Evolutionary conservation across 2,329 filamentous ascomycete species (phyloP), one percentile per base, ranked within the genome.

Genomic region (Amesomyces nigricolor): DNA sequence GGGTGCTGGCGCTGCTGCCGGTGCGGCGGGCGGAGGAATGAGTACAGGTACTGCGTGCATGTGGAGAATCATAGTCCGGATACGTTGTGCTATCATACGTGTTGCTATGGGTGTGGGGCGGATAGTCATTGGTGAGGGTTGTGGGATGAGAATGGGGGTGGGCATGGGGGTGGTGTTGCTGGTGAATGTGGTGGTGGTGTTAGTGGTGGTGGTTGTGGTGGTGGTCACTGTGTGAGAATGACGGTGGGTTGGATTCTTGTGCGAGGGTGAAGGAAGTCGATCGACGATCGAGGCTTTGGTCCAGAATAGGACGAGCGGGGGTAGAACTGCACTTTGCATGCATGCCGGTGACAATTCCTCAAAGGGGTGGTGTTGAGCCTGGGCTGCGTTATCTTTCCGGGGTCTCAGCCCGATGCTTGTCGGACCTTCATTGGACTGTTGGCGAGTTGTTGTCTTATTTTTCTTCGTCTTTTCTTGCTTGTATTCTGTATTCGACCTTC

Each of bases 61-160:
- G 73, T 75, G 71, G 70, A 68, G 51, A 71, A 70, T 11, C 22
- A 26, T 26, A 73, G 74, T 57, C 75, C 76, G 9, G 73, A 80
- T 58, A 76, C 75, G 1, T 74, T 79, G 44, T 81, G 78, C 65
- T 78, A 78, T 58, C 78, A 81, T 56, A 66, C 68, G n/a, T 72
- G 78, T 49, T 81, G 78, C 62, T 65, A 68, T 39, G 62, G 61
- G 3, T 80, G 78, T 57, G 68, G 66, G 44, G 57, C 70, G 10
- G 73, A 78, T 53, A 32, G 14, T 42, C 29, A 16, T 47, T 29
- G 4, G 42, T 29, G 7, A 11, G 10, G 16, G 19, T 5, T n/a
- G 26, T 9, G 16, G 16, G 16, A 30, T 13, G 16, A 26, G 29
- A 26, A 8, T 4, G 35, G 32, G 2, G 43, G 16, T 17, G 8